Evolutionary conservation across 176 grass and related monocot genomes (phyloP).

Genomic region (Typha latifolia): DNA sequence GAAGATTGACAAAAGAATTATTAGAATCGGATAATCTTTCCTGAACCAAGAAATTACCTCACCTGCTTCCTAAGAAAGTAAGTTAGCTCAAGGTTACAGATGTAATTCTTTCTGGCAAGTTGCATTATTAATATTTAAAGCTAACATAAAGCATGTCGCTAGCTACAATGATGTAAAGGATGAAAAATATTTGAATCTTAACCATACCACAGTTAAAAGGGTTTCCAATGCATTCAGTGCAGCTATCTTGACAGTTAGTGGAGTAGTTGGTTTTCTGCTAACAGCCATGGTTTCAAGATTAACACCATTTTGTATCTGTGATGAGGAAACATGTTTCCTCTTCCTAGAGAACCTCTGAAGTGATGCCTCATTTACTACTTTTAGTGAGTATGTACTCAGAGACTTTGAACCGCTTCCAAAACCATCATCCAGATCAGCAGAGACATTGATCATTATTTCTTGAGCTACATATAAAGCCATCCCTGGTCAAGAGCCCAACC

Average conservation of each 20-base stretch:
- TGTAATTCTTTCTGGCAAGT: no score
- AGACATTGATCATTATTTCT: slow-evolving; percentile 55
- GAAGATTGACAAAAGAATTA: no score
- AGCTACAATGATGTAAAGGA: background rate
- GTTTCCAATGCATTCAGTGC: slow-evolving; percentile 67
- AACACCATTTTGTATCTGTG: slow-evolving; percentile 1
- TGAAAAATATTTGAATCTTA: slow-evolving; percentile 10
- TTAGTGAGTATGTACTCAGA: slow-evolving; percentile 7
- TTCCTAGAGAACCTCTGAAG: slow-evolving; percentile 56
- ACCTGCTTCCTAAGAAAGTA: no score
- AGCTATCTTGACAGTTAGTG: slow-evolving; percentile 63
- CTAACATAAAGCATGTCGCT: background rate
- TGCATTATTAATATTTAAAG: background rate
- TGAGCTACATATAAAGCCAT: slow-evolving; percentile 66
- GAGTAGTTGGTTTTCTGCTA: slow-evolving; percentile 20
- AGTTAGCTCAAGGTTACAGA: no score
- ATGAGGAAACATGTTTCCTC: slow-evolving; percentile 34
- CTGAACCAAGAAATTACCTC: no score
- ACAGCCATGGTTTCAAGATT: background rate
- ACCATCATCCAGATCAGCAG: slow-evolving; percentile 56
- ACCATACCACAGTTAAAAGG: slow-evolving; percentile 71
- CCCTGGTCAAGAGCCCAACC: slow-evolving; percentile 39
- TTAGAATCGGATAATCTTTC: no score
- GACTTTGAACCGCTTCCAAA: slow-evolving; percentile 23
- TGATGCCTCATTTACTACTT: slow-evolving; percentile 31